Percentiles rank a stretch among this genome's conserved stretches.
phyloP scores from a whole-genome alignment of 768 basidiomycete species.

The Nidularia sp. region DNA sequence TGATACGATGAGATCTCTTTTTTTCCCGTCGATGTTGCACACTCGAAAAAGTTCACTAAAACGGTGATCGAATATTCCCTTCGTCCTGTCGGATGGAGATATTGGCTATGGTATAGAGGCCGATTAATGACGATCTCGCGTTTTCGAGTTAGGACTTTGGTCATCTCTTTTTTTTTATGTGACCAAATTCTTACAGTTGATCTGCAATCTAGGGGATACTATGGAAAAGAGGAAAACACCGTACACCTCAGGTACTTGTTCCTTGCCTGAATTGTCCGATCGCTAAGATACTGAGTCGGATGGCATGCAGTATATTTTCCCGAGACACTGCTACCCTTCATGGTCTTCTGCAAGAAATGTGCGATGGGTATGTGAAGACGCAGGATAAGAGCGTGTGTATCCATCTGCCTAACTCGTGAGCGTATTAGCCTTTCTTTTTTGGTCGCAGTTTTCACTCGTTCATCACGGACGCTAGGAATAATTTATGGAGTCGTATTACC shows the following conservation, averaged over 20 bases:
- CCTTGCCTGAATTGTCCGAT: too few species aligned
- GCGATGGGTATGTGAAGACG: background rate
- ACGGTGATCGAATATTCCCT: background rate
- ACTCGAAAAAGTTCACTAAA: background rate
- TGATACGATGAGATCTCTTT: too few species aligned
- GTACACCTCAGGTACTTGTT: too few species aligned
- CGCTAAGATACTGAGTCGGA: too few species aligned
- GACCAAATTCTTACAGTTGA: background rate
- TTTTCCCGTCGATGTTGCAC: background rate
- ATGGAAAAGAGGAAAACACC: too few species aligned
- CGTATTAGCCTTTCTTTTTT: background rate
- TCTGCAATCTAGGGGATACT: too few species aligned
- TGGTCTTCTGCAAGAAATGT: background rate
- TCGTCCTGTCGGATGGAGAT: background rate
- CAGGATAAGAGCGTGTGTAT: background rate
- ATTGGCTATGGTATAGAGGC: background rate
- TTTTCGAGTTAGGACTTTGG: background rate
- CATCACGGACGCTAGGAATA: background rate
- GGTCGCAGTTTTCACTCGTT: background rate
- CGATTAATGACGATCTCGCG: background rate
- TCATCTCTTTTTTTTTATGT: background rate
- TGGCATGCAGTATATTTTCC: background rate
- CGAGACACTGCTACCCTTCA: background rate
- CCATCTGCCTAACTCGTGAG: background rate
- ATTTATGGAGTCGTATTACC: background rate